Evolutionary conservation across 129 eudicot species (phyloP).

Genomic region (Centrapalus pauciflorus): DNA sequence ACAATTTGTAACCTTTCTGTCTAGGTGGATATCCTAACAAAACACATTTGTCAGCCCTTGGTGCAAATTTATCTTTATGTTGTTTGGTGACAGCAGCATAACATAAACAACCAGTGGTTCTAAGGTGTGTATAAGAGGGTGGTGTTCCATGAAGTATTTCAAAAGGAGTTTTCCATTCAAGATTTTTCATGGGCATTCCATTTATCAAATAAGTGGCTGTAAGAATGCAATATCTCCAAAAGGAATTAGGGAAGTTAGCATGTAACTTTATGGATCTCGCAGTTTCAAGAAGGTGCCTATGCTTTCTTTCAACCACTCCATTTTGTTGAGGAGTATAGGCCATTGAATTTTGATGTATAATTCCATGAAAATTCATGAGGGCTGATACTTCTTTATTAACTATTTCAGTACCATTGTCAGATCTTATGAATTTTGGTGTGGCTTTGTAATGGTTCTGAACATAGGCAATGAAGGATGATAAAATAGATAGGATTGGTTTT

Average conservation of each 20-base stretch:
- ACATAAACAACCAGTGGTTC: not conserved
- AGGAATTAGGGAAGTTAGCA: not conserved
- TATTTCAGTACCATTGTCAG: too few species aligned
- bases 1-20: not conserved
- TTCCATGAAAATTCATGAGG: too few species aligned
- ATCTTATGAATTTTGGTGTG: too few species aligned
- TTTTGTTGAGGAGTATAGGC: not conserved
- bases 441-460: too few species aligned
- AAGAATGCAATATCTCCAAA: not conserved
- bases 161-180: not conserved
- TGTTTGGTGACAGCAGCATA: not conserved
- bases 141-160: not conserved
- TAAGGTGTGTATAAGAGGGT: not conserved
- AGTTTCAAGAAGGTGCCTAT: not conserved
- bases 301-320: not conserved
- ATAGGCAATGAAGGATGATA: too few species aligned
- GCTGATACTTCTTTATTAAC: too few species aligned
- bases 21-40: conserved; percentile 1
- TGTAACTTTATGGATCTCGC: not conserved
- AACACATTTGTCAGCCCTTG: not conserved
- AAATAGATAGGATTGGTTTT: too few species aligned
- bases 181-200: not conserved
- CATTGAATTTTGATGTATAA: not conserved
- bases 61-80: not conserved
- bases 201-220: not conserved